These are phyloP conservation scores for Pichia rugopelliculosa DNA, from an alignment of 805 yeast species.

Conservation along the genomic window DNA sequence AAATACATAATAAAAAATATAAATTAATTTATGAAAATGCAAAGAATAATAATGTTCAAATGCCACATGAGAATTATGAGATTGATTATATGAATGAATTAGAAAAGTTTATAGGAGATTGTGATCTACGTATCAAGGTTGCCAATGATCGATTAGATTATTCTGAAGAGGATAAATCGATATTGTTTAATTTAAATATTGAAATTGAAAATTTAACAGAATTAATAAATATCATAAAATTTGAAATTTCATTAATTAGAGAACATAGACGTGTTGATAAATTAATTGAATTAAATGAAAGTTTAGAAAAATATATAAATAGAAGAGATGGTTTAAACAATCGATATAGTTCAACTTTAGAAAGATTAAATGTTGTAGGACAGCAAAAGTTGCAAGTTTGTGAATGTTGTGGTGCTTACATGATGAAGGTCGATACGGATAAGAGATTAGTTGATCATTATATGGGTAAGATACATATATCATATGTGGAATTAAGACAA, in stretches of 20 bases:
- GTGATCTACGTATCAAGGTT: slow-evolving; percentile 54
- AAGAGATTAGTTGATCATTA: slow-evolving; percentile 85
- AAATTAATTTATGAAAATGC: slow-evolving; percentile 57
- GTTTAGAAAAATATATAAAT: slow-evolving; percentile 36
- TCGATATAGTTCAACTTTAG: slow-evolving; percentile 53
- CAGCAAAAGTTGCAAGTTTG: slow-evolving; percentile 91
- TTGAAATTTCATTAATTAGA: slow-evolving; percentile 45
- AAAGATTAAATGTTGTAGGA: slow-evolving; percentile 73
- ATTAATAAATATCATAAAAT: slow-evolving; percentile 49
- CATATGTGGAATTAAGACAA: slow-evolving; percentile 68
- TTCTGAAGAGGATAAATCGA: slow-evolving; percentile 50
- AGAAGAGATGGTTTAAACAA: slow-evolving; percentile 48
- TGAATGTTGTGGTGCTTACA: slow-evolving; percentile 80
- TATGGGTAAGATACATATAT: slow-evolving; percentile 78
- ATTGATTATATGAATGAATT: slow-evolving; percentile 39
- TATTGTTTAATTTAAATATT: slow-evolving; percentile 29
- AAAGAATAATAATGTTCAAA: slow-evolving; percentile 28
- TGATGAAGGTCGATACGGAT: slow-evolving; percentile 81
- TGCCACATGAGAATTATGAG: slow-evolving; percentile 38
- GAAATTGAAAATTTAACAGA: slow-evolving; percentile 56
- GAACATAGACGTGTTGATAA: slow-evolving; percentile 40
- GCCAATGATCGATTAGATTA: slow-evolving; percentile 63
- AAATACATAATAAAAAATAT: slow-evolving; percentile 65
- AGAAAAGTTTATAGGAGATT: slow-evolving; percentile 53
- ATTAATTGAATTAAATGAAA: slow-evolving; percentile 42